phyloP scores from a whole-genome alignment of 768 basidiomycete genomes.

The Cubamyces sp. region DNA sequence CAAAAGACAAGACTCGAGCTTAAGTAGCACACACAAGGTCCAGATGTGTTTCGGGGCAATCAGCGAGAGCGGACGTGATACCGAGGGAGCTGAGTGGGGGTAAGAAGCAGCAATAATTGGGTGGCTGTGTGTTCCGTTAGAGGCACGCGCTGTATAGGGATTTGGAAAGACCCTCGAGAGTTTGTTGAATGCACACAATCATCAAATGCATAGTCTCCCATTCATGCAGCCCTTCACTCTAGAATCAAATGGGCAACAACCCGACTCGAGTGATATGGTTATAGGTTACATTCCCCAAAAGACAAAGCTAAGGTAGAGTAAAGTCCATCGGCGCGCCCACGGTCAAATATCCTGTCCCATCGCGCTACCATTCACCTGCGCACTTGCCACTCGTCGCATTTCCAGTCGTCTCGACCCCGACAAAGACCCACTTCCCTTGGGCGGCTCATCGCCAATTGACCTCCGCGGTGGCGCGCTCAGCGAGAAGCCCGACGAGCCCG shows the following conservation, averaged over 20 bases:
- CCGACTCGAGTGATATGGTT: not conserved
- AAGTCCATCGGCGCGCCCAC: not conserved
- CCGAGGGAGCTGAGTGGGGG: too few relatives aligned
- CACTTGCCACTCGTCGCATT: slow-evolving; percentile 29
- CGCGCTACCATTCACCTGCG: slow-evolving; percentile 1
- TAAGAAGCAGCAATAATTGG: too few relatives aligned
- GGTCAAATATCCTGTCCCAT: slow-evolving; percentile 3
- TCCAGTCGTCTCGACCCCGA: slow-evolving; percentile 21
- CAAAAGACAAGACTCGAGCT: too few relatives aligned
- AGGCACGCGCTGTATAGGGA: too few relatives aligned
- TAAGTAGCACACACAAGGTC: too few relatives aligned
- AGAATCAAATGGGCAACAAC: too few relatives aligned
- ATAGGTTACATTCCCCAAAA: not conserved
- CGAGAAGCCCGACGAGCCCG: slow-evolving; percentile 32
- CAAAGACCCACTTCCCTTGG: not conserved
- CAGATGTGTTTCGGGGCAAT: too few relatives aligned
- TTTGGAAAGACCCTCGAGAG: too few relatives aligned
- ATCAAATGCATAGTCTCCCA: too few relatives aligned
- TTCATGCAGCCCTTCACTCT: too few relatives aligned
- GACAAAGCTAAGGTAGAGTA: not conserved
- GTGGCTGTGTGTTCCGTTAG: slow-evolving; percentile 2
- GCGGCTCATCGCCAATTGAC: slow-evolving; percentile 8
- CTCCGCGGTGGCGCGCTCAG: slow-evolving; percentile 48
- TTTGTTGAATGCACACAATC: too few relatives aligned
- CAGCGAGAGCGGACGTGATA: too few relatives aligned